Base-by-base conservation (phyloP, 2,329 filamentous ascomycete genomes). In the Nemania sp. region DNA sequence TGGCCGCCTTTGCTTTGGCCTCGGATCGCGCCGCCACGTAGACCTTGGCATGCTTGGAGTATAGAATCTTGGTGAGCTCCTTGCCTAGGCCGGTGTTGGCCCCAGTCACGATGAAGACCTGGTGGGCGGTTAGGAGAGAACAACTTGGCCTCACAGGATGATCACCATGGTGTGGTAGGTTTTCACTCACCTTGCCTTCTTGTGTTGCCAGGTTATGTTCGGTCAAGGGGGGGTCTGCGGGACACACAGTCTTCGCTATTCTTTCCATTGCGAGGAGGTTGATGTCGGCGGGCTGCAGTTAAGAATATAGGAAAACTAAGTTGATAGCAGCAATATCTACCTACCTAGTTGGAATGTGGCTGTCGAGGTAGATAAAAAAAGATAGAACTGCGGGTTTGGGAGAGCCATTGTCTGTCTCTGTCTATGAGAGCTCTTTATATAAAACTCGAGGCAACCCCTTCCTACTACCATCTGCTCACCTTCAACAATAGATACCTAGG, bases 21-120 rank as follows among this genome's bases (percentile, higher is more conserved):
- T 54, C 60, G 18, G 61, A 62, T 3, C 61, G 60, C 1, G 54
- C 61, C 2, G 52, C 53, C 3, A 65, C 20, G 15, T 59, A 65
- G 3, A 62, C 53, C 34, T 54, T 62, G 5, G 63, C 63, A 13
- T 65, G 47, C 18, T 55, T 47, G 9, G 63, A 55, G 40, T 64
- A 65, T 5, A 65, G 49, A 4, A 65, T 56, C 37, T 58, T 60
- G 20, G 42, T 7, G 2, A 62, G 52, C 32, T 65, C 61, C 20
- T 59, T 59, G 7, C 61, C 63, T 1, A 64, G 17, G 2, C 61
- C 63, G 2, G 55, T 50, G 43, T 59, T 57, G 2, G 46, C 54
- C 13, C 58, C 63, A 0, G 63, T 65, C 11, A 65, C 56, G 12
- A 65, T 52, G 35, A 64, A 65, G 34, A 65, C 64, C 64, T 65